Percentiles rank a stretch among this genome's conserved stretches.
Conservation (phyloP, 2,329 filamentous ascomycete genomes). For the Decorospora gaudefroyi region DNA sequence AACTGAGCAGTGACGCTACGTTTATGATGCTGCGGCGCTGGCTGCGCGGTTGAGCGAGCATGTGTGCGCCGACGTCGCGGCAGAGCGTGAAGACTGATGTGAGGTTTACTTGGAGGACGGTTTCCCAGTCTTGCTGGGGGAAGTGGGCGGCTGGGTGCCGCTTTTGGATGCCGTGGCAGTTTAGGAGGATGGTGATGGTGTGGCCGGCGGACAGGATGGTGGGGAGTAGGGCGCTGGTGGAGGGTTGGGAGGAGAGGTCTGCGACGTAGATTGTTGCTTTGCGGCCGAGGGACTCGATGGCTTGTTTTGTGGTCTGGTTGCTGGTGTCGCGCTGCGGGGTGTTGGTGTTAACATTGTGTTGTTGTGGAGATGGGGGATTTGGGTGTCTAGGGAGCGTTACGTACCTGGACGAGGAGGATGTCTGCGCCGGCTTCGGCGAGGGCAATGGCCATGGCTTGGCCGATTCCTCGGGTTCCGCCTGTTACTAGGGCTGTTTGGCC, state of each 20-base stretch:
- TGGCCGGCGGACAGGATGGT: constrained; percentile 64
- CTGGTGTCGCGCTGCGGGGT: constrained; percentile 57
- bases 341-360: constrained; percentile 2
- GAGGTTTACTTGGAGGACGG: constrained; percentile 86
- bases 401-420: constrained; percentile 56
- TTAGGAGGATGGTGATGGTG: constrained; percentile 77
- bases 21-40: constrained; percentile 79
- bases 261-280: constrained; percentile 69
- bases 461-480: constrained; percentile 57
- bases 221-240: constrained; percentile 65
- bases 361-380: neutral
- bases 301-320: constrained; percentile 62
- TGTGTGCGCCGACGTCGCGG: constrained; percentile 77
- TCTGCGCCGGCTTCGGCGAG: constrained; percentile 58
- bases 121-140: constrained; percentile 75
- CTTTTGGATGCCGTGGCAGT: constrained; percentile 84
- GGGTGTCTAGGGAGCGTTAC: neutral
- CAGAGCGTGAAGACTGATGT: constrained; percentile 77
- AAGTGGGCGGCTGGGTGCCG: constrained; percentile 76
- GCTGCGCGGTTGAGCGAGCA: constrained; percentile 62
- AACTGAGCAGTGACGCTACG: constrained; percentile 77
- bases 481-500: constrained; percentile 57
- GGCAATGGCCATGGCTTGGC: constrained; percentile 57
- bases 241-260: constrained; percentile 66
- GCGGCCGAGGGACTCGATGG: constrained; percentile 68